Evolutionary conservation across 768 basidiomycete genomes (phyloP).

Genomic region (Mycena sanguinolenta): DNA sequence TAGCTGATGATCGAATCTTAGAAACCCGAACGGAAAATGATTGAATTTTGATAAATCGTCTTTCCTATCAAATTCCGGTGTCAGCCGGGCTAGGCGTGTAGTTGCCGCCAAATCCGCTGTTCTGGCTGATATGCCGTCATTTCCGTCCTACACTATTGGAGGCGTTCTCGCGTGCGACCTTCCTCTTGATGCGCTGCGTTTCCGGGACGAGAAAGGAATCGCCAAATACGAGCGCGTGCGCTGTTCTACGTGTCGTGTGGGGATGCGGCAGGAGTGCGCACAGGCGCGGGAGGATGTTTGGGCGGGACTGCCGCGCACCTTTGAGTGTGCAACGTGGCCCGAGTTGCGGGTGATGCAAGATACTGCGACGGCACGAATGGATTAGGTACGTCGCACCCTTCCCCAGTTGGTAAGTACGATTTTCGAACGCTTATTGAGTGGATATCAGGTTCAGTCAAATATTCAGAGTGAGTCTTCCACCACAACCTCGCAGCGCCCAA

Average conservation of each 20-base stretch:
- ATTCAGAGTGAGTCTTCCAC: too few species aligned
- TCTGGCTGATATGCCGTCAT: background rate
- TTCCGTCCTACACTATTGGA: background rate
- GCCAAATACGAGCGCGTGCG: background rate
- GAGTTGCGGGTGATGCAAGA: background rate
- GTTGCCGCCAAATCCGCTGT: conserved; percentile 7
- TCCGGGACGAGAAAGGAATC: background rate
- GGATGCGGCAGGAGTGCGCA: background rate
- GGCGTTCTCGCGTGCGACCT: conserved; percentile 2
- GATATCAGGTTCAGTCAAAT: too few species aligned
- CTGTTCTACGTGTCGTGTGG: background rate
- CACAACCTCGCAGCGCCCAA: too few species aligned
- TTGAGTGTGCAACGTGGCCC: background rate
- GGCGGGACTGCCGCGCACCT: background rate
- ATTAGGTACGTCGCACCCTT: background rate
- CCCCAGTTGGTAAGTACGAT: too few species aligned
- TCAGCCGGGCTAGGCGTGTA: too few species aligned
- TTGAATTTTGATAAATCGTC: too few species aligned
- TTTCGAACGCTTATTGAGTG: too few species aligned
- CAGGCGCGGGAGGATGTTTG: background rate
- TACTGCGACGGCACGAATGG: background rate
- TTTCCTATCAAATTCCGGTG: too few species aligned
- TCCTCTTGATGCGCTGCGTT: background rate
- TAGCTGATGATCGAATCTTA: too few species aligned
- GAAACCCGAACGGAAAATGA: too few species aligned